Base-by-base conservation (phyloP, 805 yeast species). In the Kregervanrija fluxuum region DNA sequence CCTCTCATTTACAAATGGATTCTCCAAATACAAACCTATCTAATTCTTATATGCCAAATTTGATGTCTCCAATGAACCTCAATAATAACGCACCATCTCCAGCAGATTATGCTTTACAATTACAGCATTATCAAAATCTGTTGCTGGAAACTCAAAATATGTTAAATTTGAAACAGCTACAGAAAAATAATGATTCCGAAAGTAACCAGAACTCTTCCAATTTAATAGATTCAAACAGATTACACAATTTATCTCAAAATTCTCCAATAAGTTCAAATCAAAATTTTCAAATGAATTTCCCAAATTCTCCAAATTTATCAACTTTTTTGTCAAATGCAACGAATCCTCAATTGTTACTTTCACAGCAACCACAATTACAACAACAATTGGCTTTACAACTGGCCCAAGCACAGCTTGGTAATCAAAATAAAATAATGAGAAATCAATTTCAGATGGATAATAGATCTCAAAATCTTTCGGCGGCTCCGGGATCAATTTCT, bases 51-150 rank as follows among this genome's bases (percentile, higher is more conserved):
- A 5, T 38, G 10, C 46, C 61, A 10, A 52, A 48, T 37, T 45
- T 47, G 38, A 47, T 55, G 53, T 58, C 62, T 4, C 62, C 65
- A 11, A 50, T 54, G 38, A 54, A 54, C 40, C 43, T 55, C 14
- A 39, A 46, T n/a, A 33, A 46, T 43, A 32, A 48, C 43, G 35
- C 54, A 2, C 50, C 57, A 6, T 55, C 62, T 1, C 60, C 66
- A n/a, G 53, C 57, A 5, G 66, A 64, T 36, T 62, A 56, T 44
- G 56, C 60, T 8, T 33, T 57, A n/a, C 68, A 63, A 33, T 41
- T 61, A 14, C 66, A 61, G 38, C 68, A 61, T 38, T 63, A 62
- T 40, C 66, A 62, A 30, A 59, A 57, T 35, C 45, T 63, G 38
- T 40, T 62, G 36, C 22, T 59, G 50, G 67, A 63, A 33, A 54